Conservation (phyloP, 2,329 filamentous ascomycete genomes). For the Fusarium chuoi region DNA sequence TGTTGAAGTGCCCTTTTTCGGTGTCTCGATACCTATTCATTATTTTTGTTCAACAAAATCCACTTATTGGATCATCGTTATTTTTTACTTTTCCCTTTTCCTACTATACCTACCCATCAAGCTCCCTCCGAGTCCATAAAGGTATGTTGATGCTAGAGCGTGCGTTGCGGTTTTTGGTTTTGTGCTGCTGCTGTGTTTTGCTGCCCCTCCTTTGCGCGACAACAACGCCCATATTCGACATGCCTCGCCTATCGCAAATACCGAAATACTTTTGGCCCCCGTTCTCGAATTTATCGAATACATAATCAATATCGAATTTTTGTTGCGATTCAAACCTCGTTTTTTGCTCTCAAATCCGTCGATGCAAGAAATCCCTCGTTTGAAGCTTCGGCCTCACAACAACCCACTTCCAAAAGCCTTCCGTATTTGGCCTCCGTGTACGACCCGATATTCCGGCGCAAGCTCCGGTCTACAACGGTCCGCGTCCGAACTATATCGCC, state of each 20-base stretch:
- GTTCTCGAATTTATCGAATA: constrained; percentile 5
- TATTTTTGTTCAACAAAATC: constrained; percentile 15
- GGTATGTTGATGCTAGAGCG: constrained; percentile 25
- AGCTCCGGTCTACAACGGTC: constrained; percentile 9
- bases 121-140: constrained; percentile 33
- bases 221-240: constrained; percentile 10
- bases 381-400: constrained; percentile 5
- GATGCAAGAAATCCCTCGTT: constrained; percentile 34
- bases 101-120: constrained; percentile 32
- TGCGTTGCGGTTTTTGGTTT: constrained; percentile 24
- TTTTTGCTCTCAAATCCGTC: neutral
- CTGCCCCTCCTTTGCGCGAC: constrained; percentile 38
- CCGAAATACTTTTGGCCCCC: constrained; percentile 5
- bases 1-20: constrained; percentile 18
- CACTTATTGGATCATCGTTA: constrained; percentile 24
- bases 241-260: constrained; percentile 26
- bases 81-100: constrained; percentile 9
- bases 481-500: neutral
- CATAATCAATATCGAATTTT: neutral
- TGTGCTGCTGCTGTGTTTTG: constrained; percentile 13
- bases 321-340: neutral
- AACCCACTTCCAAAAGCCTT: constrained; percentile 2
- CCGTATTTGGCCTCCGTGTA: constrained; percentile 33
- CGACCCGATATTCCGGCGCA: constrained; percentile 36
- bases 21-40: constrained; percentile 3